Evolutionary conservation across 768 basidiomycete genomes (phyloP).

Genomic region (Rhizopogon vinicolor): DNA sequence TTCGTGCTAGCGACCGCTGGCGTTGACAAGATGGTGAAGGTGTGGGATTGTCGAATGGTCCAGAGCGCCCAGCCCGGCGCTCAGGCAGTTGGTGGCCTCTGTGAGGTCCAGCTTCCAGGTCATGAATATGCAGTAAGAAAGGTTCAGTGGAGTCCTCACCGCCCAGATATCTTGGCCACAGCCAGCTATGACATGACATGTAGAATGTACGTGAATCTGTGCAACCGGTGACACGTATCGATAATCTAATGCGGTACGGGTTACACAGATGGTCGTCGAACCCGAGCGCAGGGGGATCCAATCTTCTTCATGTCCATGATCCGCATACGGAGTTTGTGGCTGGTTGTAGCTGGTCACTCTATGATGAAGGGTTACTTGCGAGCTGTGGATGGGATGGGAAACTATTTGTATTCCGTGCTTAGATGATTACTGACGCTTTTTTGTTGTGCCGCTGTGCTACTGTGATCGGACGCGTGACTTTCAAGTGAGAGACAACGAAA

Average conservation of each 20-base stretch:
- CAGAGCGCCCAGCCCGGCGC: conserved; percentile 44
- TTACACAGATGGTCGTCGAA: conserved; percentile 67
- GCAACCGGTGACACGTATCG: neutral
- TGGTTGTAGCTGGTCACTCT: conserved; percentile 89
- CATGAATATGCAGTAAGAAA: conserved; percentile 91
- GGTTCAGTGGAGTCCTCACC: conserved; percentile 86
- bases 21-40: conserved; percentile 69
- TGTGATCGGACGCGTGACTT: neutral
- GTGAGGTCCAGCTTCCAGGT: conserved; percentile 67
- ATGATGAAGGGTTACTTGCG: conserved; percentile 80
- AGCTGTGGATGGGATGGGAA: conserved; percentile 92
- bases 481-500: neutral
- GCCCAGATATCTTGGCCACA: conserved; percentile 61
- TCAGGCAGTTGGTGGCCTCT: conserved; percentile 62
- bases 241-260: neutral
- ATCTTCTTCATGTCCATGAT: conserved; percentile 71
- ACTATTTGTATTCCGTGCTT: conserved; percentile 65
- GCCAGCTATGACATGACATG: conserved; percentile 95
- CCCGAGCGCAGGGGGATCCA: conserved; percentile 41
- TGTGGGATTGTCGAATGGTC: conserved; percentile 90
- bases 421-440: neutral
- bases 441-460: neutral
- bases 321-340: conserved; percentile 94
- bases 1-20: conserved; percentile 73
- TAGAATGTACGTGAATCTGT: conserved; percentile 61